Base-by-base conservation (phyloP, 2,329 filamentous ascomycete genomes). In the Aspergillus bombycis region DNA sequence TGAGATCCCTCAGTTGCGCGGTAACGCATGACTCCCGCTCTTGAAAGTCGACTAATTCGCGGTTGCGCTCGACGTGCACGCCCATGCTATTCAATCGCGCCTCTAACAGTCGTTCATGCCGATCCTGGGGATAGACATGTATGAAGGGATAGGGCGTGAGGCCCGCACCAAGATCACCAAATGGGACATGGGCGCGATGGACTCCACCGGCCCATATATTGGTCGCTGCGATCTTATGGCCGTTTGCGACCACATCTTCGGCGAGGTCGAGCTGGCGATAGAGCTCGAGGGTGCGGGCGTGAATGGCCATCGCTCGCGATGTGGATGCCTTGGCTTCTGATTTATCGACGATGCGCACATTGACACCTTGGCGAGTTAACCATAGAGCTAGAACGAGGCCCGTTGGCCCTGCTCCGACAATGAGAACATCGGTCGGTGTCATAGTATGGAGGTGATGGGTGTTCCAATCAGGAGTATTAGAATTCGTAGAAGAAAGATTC, bases 271-370 rank as follows among this genome's bases (percentile, higher is more conserved):
- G 78, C 45, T 84, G 83, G 54, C 78, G 78, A 57, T 85, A 79
- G 28, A 85, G 74, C 67, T 86, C 84, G 10, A 84, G 68, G 1
- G 80, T 83, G 10, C 84, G 80, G 14, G 82, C 75, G 61, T 86
- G 84, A 6, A 86, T 71, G 11, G 79, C 76, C 1, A 86, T 70
- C 10, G 76, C 73, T 26, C 77, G 65, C 75, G 83, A 65, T 75
- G 73, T 70, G 38, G 69, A 68, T 50, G 73, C 70, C 52, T 78
- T 79, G 0, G 72, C 74, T 3, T 74, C 74, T 63, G 76, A 71
- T 63, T 81, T 79, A 67, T 84, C 82, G 50, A 86, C 71, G 50
- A 86, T 83, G 55, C 82, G 77, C 5, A 82, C 77, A 2, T 76
- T 79, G 65, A 85, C 78, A 26, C 79, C 78, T 68, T 81, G 83